These are phyloP conservation scores for Fusarium sambucinum DNA, from an alignment of 2,329 filamentous ascomycete genomes.

Conservation along the genomic window DNA sequence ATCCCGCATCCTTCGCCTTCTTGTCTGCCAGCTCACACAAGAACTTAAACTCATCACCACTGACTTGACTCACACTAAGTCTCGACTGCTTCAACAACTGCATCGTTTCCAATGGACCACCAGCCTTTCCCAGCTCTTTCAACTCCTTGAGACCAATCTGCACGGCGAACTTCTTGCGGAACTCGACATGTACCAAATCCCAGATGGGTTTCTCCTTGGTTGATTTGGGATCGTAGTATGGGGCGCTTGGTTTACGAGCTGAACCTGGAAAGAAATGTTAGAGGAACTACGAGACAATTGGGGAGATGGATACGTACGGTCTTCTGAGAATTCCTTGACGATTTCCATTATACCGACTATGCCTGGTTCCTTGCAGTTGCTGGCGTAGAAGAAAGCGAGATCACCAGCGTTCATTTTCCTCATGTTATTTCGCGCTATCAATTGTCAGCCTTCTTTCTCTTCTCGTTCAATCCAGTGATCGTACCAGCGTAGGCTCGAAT, in stretches of 20 bases:
- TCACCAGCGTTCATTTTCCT: conserved; percentile 92
- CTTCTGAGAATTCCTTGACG: conserved; percentile 83
- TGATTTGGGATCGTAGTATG: conserved; percentile 87
- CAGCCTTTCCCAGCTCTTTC: conserved; percentile 69
- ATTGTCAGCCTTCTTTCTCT: background rate
- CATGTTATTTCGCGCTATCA: conserved; percentile 84
- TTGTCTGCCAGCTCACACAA: conserved; percentile 66
- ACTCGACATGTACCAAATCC: conserved; percentile 90
- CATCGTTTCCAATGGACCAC: conserved; percentile 75
- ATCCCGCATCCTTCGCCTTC: conserved; percentile 56
- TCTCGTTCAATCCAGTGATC: fast-evolving
- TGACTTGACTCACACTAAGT: conserved; percentile 82
- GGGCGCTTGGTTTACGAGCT: conserved; percentile 55
- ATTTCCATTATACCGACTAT: conserved; percentile 92
- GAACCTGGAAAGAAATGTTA: conserved; percentile 42
- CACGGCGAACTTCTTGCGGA: conserved; percentile 82
- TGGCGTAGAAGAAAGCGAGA: conserved; percentile 96
- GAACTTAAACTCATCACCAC: conserved; percentile 72
- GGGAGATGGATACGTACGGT: conserved; percentile 65
- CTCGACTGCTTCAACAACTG: conserved; percentile 86
- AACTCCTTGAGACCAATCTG: conserved; percentile 79
- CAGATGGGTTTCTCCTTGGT: conserved; percentile 70
- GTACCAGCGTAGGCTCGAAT: conserved; percentile 64
- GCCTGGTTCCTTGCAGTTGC: conserved; percentile 88
- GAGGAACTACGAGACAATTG: fast-evolving